A percentile compares a stretch with the other conserved stretches of the same genome.
Conservation (phyloP, 176 grass and related monocot species). For the Elaeis guineensis region DNA sequence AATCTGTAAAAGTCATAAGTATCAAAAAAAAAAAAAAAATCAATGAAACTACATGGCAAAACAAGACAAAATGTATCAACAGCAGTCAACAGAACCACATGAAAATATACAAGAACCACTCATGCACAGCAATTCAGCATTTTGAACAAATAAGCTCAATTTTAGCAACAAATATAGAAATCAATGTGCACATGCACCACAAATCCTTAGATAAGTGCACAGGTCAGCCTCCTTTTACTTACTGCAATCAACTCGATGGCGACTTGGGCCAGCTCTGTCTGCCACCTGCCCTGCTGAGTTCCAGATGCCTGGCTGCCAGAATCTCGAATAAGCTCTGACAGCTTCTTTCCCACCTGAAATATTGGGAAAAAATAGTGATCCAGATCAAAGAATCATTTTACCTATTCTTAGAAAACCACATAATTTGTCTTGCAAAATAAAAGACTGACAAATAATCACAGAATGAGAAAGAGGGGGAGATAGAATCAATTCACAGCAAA, state of each 20-base stretch:
- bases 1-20: conserved; percentile 23
- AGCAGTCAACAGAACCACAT: no score
- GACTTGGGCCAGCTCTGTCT: conserved; percentile 83
- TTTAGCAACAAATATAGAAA: no score
- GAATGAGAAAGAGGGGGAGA: background rate
- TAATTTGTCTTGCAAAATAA: no score
- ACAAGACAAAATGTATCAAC: no score
- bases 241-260: conserved; percentile 92
- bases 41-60: no score
- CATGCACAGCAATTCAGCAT: no score
- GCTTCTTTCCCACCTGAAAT: conserved; percentile 87
- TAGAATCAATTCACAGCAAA: background rate
- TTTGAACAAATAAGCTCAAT: no score
- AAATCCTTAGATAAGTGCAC: no score
- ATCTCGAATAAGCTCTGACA: conserved; percentile 95
- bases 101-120: no score
- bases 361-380: conserved; percentile 6
- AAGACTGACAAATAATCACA: no score
- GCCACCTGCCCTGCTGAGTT: conserved; percentile 75
- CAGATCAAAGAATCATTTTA: background rate
- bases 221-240: conserved; percentile 5
- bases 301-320: conserved; percentile 67
- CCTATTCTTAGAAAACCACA: background rate
- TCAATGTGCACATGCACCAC: no score
- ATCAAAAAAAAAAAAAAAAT: no score